phyloP scores from a whole-genome alignment of 208 protist species.

The Wallacemonas sp. region DNA sequence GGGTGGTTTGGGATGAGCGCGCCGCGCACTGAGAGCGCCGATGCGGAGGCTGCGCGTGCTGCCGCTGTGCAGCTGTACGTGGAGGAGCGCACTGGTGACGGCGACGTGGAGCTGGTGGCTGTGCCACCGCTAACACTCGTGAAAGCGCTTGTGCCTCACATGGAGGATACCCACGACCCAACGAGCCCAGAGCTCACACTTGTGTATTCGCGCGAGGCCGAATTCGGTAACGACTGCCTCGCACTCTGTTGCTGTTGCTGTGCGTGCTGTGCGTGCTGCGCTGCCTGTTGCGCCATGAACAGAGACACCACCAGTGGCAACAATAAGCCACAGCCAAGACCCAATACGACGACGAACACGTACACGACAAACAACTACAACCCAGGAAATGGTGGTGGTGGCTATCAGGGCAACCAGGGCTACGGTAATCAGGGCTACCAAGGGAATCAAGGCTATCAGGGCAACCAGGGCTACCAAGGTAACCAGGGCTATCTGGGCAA shows the following conservation, averaged over 20 bases:
- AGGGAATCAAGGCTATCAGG: not conserved
- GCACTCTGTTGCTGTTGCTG: too few relatives aligned
- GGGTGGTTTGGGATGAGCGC: not conserved
- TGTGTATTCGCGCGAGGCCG: not conserved
- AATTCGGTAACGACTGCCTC: constrained; percentile 7
- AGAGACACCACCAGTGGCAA: not conserved
- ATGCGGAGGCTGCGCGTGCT: not conserved
- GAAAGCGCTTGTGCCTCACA: not conserved
- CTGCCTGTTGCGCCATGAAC: not conserved
- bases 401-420: too few relatives aligned
- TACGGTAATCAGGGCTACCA: not conserved
- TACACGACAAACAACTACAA: constrained; percentile 14
- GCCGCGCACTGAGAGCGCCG: not conserved
- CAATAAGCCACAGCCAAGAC: not conserved
- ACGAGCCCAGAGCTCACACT: not conserved
- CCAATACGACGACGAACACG: not conserved
- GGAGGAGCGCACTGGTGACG: not conserved
- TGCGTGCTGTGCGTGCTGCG: constrained; percentile 19
- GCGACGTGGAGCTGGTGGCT: not conserved
- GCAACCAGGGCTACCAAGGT: not conserved
- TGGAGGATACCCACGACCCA: not conserved
- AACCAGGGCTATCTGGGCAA: not conserved
- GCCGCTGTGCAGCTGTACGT: not conserved
- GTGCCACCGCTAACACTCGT: not conserved
- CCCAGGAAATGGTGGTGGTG: too few relatives aligned